A percentile compares a stretch with the other conserved stretches of the same genome.
These are phyloP conservation scores for Neonothopanus nambi DNA, from an alignment of 1,284 basidiomycete species.

Conservation along the genomic window DNA sequence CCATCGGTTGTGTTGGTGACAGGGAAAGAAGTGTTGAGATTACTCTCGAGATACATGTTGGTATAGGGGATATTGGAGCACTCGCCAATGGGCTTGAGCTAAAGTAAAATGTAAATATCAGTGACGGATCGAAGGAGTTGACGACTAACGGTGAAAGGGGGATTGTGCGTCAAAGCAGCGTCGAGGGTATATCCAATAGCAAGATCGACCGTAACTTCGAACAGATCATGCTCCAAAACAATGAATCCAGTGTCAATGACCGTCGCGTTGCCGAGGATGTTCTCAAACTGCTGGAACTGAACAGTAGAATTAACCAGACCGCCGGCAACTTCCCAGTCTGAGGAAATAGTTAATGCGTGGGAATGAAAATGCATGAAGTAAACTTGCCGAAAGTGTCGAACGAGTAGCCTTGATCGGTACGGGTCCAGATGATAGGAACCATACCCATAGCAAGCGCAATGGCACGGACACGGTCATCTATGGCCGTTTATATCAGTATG, in stretches of 20 bases:
- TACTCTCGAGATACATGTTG: slow-evolving; percentile 68
- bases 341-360: slow-evolving; percentile 14
- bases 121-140: not conserved
- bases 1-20: slow-evolving; percentile 28
- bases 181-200: slow-evolving; percentile 87
- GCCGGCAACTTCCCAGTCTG: slow-evolving; percentile 83
- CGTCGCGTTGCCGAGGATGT: slow-evolving; percentile 63
- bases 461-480: slow-evolving; percentile 87
- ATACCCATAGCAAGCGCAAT: slow-evolving; percentile 83
- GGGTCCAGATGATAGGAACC: slow-evolving; percentile 81
- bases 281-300: slow-evolving; percentile 58
- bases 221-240: slow-evolving; percentile 88
- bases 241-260: slow-evolving; percentile 70
- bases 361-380: not conserved
- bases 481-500: slow-evolving; percentile 9
- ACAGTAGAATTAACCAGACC: slow-evolving; percentile 62
- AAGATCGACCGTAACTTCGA: slow-evolving; percentile 83
- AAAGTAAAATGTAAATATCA: not conserved
- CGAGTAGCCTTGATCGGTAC: slow-evolving; percentile 51
- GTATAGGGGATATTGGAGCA: slow-evolving; percentile 54
- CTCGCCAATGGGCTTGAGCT: slow-evolving; percentile 68
- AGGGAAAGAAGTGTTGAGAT: slow-evolving; percentile 60
- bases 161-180: slow-evolving; percentile 58
- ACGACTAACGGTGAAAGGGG: slow-evolving; percentile 56
- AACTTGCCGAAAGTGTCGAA: slow-evolving; percentile 79